These are phyloP conservation scores for Dryas octopetala DNA, from an alignment of 306 rosid species.

Conservation along the genomic window DNA sequence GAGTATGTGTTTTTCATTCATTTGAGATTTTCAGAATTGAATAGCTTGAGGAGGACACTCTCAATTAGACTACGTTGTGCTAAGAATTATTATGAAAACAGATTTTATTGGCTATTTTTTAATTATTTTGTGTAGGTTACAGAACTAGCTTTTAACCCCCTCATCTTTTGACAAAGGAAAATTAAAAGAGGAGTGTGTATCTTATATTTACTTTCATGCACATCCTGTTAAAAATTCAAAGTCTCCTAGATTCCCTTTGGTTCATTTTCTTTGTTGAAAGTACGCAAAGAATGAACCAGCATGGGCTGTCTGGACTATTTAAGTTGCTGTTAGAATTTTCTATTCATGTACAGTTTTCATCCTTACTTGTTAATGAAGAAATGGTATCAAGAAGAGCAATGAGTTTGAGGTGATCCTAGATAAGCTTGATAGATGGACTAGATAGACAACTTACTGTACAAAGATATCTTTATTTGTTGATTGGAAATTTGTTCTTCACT, in stretches of 20 bases:
- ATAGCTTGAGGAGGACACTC: not conserved
- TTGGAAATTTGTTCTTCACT: too few species aligned
- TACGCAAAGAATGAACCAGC: too few species aligned
- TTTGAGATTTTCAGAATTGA: not conserved
- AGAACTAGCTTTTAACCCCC: not conserved
- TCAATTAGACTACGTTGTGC: not conserved
- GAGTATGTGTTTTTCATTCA: slow-evolving; percentile 53
- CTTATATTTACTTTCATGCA: too few species aligned
- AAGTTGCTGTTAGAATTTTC: not conserved
- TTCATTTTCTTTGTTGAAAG: too few species aligned
- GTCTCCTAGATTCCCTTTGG: too few species aligned
- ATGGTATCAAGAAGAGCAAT: not conserved
- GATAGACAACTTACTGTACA: too few species aligned
- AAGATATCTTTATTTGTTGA: too few species aligned
- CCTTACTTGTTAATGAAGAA: not conserved
- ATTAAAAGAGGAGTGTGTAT: too few species aligned
- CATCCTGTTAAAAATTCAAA: too few species aligned
- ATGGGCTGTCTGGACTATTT: not conserved
- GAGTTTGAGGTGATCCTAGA: too few species aligned
- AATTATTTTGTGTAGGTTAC: not conserved
- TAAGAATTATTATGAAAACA: not conserved
- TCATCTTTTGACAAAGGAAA: too few species aligned
- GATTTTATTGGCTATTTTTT: not conserved
- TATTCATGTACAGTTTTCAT: not conserved
- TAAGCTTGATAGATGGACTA: too few species aligned